A percentile compares a stretch with the other conserved stretches of the same genome.
Evolutionary conservation across 805 yeast genomes (phyloP).

Genomic region (Saturnispora quitensis): DNA sequence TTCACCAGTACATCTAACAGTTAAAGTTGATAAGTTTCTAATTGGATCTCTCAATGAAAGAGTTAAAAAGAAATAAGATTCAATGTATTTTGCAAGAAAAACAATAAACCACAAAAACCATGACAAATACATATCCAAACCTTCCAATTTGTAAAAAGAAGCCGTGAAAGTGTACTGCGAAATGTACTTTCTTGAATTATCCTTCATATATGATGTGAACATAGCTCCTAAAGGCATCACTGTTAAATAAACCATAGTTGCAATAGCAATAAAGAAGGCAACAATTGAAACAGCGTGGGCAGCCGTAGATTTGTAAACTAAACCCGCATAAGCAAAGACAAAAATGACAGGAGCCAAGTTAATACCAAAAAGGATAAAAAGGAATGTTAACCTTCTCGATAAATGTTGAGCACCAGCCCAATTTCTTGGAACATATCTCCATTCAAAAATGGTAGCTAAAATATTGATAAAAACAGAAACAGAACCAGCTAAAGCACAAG

Average conservation of each 20-base stretch:
- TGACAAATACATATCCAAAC: conserved; percentile 94
- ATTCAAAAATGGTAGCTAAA: conserved; percentile 81
- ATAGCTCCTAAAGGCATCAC: conserved; percentile 95
- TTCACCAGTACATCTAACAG: conserved; percentile 95
- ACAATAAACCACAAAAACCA: conserved; percentile 85
- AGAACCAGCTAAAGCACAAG: conserved; percentile 87
- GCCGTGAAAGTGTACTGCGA: conserved; percentile 96
- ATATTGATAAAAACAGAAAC: conserved; percentile 77
- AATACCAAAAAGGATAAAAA: conserved; percentile 52
- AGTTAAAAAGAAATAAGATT: conserved; percentile 88
- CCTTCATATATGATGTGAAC: conserved; percentile 87
- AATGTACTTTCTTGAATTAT: conserved; percentile 76
- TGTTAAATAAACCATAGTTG: conserved; percentile 77
- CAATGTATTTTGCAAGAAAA: conserved; percentile 79
- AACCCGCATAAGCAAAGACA: conserved; percentile 72
- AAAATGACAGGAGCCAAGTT: conserved; percentile 85
- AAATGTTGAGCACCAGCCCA: conserved; percentile 99
- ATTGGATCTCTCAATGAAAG: conserved; percentile 91
- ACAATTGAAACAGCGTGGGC: conserved; percentile 77
- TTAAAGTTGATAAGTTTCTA: conserved; percentile 73
- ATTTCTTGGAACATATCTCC: conserved; percentile 93
- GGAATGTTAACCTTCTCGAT: conserved; percentile 74
- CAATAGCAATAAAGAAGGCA: conserved; percentile 80
- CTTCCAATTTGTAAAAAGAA: conserved; percentile 67
- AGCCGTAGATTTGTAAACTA: conserved; percentile 54